Percentiles rank a stretch among this genome's conserved stretches.
Evolutionary conservation across 306 rosid genomes (phyloP).

Genomic region (Ormosia emarginata): DNA sequence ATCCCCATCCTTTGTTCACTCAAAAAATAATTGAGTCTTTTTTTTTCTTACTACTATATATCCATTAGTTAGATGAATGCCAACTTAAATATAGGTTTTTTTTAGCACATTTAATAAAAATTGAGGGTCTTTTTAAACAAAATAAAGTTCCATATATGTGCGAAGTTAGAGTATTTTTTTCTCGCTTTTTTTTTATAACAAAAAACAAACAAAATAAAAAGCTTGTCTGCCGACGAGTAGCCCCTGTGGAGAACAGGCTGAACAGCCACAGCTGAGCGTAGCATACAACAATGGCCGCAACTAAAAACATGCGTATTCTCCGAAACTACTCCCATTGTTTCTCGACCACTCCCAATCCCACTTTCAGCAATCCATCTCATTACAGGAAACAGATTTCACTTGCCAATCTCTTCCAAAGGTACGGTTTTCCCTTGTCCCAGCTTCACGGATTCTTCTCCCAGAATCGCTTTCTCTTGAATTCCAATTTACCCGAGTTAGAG

Average conservation of each 20-base stretch:
- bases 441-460: constrained; percentile 39
- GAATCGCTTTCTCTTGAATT: constrained; percentile 41
- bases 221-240: no score
- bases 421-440: constrained; percentile 63
- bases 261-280: neutral
- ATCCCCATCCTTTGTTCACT: no score
- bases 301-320: neutral
- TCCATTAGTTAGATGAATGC: no score
- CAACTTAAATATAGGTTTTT: no score
- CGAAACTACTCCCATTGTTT: neutral
- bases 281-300: neutral
- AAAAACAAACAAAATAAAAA: no score
- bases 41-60: no score
- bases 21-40: no score
- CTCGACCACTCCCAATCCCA: constrained; percentile 11
- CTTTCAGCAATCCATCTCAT: constrained; percentile 14
- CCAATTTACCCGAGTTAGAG: constrained; percentile 31
- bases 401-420: constrained; percentile 51
- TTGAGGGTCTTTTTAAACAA: no score
- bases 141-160: no score
- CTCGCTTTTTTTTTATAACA: no score
- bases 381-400: constrained; percentile 52
- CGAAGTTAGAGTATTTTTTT: no score
- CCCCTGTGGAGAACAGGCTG: neutral
- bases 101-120: no score